A percentile compares a stretch with the other conserved stretches of the same genome.
Evolutionary conservation across 257 asterid species (phyloP).

Genomic region (Solanum ossicruentum): DNA sequence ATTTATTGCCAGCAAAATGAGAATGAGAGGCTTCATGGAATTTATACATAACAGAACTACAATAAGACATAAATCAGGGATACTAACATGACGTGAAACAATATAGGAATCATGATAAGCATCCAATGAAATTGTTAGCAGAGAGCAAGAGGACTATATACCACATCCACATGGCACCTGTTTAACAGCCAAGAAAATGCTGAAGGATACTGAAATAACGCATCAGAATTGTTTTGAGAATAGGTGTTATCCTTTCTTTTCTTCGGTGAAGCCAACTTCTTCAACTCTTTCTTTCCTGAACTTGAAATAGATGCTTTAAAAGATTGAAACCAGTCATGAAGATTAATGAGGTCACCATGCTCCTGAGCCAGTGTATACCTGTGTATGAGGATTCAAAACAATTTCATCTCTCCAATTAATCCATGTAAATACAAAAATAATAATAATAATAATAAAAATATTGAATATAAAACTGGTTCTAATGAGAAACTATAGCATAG

Average conservation of each 20-base stretch:
- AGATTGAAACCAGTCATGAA: constrained; percentile 87
- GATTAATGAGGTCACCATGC: constrained; percentile 89
- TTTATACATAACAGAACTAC: background rate
- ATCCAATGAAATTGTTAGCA: background rate
- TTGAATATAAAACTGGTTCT: background rate
- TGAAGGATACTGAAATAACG: constrained; percentile 75
- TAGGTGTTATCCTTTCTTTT: constrained; percentile 29
- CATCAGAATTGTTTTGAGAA: constrained; percentile 37
- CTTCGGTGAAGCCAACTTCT: constrained; percentile 57
- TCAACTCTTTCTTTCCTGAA: constrained; percentile 28
- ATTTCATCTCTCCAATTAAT: background rate
- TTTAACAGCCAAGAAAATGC: background rate
- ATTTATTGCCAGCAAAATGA: background rate
- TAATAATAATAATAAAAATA: background rate
- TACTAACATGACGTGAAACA: background rate
- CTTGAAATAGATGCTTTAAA: constrained; percentile 48
- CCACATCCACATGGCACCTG: background rate
- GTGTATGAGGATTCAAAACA: background rate
- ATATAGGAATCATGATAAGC: background rate
- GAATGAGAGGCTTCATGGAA: background rate
- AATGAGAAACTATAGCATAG: background rate
- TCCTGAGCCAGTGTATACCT: constrained; percentile 90
- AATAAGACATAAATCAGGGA: background rate
- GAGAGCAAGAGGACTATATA: background rate
- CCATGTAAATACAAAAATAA: background rate